A percentile compares a stretch with the other conserved stretches of the same genome.
Conservation (phyloP, 1,284 basidiomycete genomes). For the Ustilago tritici region DNA sequence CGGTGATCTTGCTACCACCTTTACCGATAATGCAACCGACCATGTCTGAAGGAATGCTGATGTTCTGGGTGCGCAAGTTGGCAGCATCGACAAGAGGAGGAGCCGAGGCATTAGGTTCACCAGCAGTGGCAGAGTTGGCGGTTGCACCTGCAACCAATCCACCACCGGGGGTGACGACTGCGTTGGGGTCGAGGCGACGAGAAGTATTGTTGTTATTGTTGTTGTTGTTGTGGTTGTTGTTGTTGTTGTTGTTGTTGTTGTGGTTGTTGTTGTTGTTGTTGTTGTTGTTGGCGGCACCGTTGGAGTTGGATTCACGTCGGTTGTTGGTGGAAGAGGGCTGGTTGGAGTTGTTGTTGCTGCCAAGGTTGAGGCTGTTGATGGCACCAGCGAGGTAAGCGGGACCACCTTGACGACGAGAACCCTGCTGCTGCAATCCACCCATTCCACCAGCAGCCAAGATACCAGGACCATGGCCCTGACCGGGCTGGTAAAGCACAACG, state of each 20-base stretch:
- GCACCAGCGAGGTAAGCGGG: slow-evolving; percentile 70
- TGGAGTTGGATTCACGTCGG: slow-evolving; percentile 10
- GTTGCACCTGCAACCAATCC: slow-evolving; percentile 60
- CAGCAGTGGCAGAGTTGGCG: slow-evolving; percentile 62
- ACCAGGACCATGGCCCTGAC: slow-evolving; percentile 70
- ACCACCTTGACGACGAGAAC: slow-evolving; percentile 55
- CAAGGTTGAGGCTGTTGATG: slow-evolving; percentile 43
- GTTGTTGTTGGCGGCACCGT: background rate
- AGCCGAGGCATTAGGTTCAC: slow-evolving; percentile 49
- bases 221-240: slow-evolving; percentile 57
- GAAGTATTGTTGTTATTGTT: slow-evolving; percentile 12
- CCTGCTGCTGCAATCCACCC: slow-evolving; percentile 64
- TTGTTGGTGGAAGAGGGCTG: slow-evolving; percentile 22
- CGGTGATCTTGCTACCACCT: slow-evolving; percentile 96
- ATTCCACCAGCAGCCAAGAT: slow-evolving; percentile 72
- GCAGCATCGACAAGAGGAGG: slow-evolving; percentile 71
- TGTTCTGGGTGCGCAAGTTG: slow-evolving; percentile 96
- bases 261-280: slow-evolving; percentile 47
- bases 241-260: slow-evolving; percentile 33
- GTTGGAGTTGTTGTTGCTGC: slow-evolving; percentile 53
- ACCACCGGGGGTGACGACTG: slow-evolving; percentile 64
- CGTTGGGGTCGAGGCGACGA: slow-evolving; percentile 55
- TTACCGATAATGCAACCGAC: slow-evolving; percentile 85
- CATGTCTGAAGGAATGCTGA: slow-evolving; percentile 91
- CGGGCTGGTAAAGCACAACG: slow-evolving; percentile 90